Evolutionary conservation across 2,329 filamentous ascomycete species (phyloP), one percentile per base, ranked within the genome.

Genomic region (Atkinsonella texensis): DNA sequence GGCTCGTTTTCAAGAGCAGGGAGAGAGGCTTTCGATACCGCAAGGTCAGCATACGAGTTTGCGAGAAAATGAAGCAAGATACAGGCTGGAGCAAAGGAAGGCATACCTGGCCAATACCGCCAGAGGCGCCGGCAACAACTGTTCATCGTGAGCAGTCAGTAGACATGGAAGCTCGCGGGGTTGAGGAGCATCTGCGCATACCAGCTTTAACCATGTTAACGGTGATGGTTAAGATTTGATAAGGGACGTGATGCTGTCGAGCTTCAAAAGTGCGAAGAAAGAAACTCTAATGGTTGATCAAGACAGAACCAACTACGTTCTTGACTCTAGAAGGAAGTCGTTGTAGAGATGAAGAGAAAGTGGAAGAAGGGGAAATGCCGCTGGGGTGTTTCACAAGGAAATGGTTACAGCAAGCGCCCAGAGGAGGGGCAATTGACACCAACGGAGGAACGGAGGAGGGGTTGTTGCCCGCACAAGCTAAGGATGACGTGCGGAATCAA

Each of bases 61-160:
- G 23, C 15, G 17, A 44, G 20, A 41, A 39, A 53, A 10, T 42
- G 35, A 28, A 23, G 4, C 23, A 33, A n/a, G n/a, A 15, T 28
- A 11, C 48, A 33, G 31, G 17, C 43, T 28, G 45, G 44, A 41
- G 31, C 53, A 38, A 17, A 39, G 2, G 44, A 39, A 13, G 6
- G 39, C 75, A 63, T 69, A 94, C 90, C 84, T 96, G 91, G 72
- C 91, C 93, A 83, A 98, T 98, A 76, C 93, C 93, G 75, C 93
- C 93, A 71, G 91, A 84, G 69, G 91, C 93, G 74, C 93, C 93
- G 74, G 93, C 89, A 76, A 98, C 91, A 68, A 83, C 79, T 84
- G 54, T 52, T 50, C 8, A 48, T n/a, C 43, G 50, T 44, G 51
- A 11, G 51, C 59, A 33, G 53, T 49, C 48, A 53, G 31, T 33